Evolutionary conservation across 345 rosid genomes (phyloP), one percentile per base, ranked within the genome.

Genomic region (Eutrema japonicum): DNA sequence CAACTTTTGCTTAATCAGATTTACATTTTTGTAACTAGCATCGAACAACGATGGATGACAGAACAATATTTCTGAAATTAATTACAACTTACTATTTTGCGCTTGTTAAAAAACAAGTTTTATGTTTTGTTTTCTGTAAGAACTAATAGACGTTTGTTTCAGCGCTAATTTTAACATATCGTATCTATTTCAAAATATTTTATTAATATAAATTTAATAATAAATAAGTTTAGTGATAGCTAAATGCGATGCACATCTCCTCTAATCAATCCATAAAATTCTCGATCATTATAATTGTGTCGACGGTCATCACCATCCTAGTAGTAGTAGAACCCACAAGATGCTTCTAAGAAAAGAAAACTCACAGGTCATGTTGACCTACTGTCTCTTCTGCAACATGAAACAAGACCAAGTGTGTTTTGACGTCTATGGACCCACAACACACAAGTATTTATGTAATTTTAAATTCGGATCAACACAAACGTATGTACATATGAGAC

Each of bases 281-380:
- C 9, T 54, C 11, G 40, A 54, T 54, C 11, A 54, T 33, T 54
- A 53, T 53, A 35, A 32, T 33, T 54, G 18, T 13, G 10, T 53
- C 1, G 37, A 53, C 37, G 18, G 27, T 56, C 62, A 36, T 9
- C 43, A 51, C 37, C 58, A 12, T 30, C 16, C 33, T 18, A 59
- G 35, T 40, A 38, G n/a, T 18, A 59, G 35, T 40, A 38, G n/a
- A 60, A 26, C 32, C 48, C 65, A 40, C 65, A 60, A 60, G 65
- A 49, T 55, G 40, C 41, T 55, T 53, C 38, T 13, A 52, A 37
- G 57, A 52, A 52, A 53, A 8, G 22, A 18, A 18, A 18, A 22
- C 12, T 53, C 6, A 53, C 41, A 37, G 41, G 22, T 55, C 41
- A 55, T 55, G 60, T 55, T 22, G n/a, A 53, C 29, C 16, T 53